Conservation (phyloP, 2,329 filamentous ascomycete genomes). For the Teratosphaeria epicoccoides region DNA sequence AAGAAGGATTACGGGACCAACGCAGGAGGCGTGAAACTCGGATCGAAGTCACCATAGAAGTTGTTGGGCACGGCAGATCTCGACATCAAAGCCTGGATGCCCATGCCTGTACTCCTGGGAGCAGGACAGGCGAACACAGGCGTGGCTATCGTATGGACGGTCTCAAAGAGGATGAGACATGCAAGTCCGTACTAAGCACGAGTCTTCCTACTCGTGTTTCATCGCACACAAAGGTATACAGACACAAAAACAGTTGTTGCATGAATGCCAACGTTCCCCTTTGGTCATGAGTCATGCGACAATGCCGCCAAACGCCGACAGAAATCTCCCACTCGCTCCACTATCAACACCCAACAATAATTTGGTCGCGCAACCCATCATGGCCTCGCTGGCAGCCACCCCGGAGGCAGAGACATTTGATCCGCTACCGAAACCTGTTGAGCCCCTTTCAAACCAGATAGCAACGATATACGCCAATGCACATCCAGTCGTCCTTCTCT, state of each 20-base stretch:
- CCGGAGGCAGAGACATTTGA: neutral
- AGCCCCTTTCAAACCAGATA: conserved; percentile 19
- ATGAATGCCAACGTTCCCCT: too few species aligned
- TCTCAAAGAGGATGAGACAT: too few species aligned
- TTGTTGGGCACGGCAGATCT: neutral
- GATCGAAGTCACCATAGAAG: neutral
- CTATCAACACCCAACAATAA: neutral
- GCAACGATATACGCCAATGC: conserved; percentile 46
- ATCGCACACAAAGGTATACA: too few species aligned
- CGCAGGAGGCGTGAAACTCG: neutral
- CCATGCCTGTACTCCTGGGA: too few species aligned
- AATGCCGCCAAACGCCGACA: neutral
- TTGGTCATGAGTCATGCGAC: neutral
- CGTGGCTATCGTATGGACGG: too few species aligned
- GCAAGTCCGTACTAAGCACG: too few species aligned
- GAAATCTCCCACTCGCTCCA: neutral
- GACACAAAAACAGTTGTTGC: too few species aligned
- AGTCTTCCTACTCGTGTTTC: too few species aligned
- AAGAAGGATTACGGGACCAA: conserved; percentile 6
- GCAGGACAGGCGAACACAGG: too few species aligned
- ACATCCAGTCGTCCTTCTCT: conserved; percentile 58
- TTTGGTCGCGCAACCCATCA: neutral
- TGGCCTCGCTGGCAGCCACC: neutral
- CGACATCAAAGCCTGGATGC: too few species aligned
- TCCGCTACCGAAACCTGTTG: conserved; percentile 15